These are phyloP conservation scores for Terana coerulea DNA, from an alignment of 768 basidiomycete species.

Conservation along the genomic window DNA sequence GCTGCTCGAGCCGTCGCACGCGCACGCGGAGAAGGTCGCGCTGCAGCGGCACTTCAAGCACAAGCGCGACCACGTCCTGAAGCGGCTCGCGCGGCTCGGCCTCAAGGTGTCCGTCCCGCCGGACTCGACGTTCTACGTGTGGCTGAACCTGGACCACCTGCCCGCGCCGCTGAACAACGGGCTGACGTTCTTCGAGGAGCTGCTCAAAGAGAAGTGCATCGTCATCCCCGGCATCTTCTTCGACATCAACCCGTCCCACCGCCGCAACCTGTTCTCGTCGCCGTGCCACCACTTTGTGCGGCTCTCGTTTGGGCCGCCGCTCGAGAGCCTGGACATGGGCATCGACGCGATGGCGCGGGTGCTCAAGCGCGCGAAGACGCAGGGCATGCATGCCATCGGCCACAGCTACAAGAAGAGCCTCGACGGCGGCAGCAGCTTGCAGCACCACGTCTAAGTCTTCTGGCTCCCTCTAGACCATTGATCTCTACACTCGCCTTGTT, in stretches of 20 bases:
- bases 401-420: slow-evolving; percentile 66
- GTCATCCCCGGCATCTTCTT: slow-evolving; percentile 92
- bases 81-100: slow-evolving; percentile 72
- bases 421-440: slow-evolving; percentile 26
- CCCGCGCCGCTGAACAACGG: slow-evolving; percentile 86
- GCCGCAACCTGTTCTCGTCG: slow-evolving; percentile 85
- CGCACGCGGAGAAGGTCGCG: slow-evolving; percentile 72
- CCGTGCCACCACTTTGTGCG: slow-evolving; percentile 91
- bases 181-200: slow-evolving; percentile 93
- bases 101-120: slow-evolving; percentile 78
- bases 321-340: slow-evolving; percentile 79
- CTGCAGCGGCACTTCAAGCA: slow-evolving; percentile 87
- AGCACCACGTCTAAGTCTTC: slow-evolving; percentile 8
- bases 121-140: slow-evolving; percentile 87
- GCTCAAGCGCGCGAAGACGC: slow-evolving; percentile 61
- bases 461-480: too few species aligned
- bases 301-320: slow-evolving; percentile 79
- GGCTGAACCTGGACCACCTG: slow-evolving; percentile 81
- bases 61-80: slow-evolving; percentile 88
- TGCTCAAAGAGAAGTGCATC: slow-evolving; percentile 86
- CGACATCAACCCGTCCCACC: slow-evolving; percentile 75
- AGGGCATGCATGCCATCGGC: slow-evolving; percentile 59
- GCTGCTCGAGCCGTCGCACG: slow-evolving; percentile 69
- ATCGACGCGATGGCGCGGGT: slow-evolving; percentile 84
- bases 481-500: too few species aligned